Evolutionary conservation across 169 alveolate species (phyloP), one percentile per base, ranked within the genome.

Genomic region (Plasmodium coatneyi): DNA sequence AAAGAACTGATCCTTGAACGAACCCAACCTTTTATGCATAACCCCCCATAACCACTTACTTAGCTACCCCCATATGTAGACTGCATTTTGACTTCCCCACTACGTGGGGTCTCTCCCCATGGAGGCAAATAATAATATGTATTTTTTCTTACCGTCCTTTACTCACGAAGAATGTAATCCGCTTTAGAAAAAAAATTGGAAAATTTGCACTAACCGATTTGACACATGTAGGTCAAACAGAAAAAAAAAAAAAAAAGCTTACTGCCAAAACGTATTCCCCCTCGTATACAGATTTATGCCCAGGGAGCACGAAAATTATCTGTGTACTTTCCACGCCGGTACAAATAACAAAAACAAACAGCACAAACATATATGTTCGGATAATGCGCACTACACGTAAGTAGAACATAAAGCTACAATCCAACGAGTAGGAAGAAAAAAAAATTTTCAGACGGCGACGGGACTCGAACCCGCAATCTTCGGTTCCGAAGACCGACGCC

Each of bases 401-500:
- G 4, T 7, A 12, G n/a, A 34, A n/a, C n/a, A n/a, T n/a, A n/a
- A n/a, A n/a, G n/a, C n/a, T n/a, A n/a, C n/a, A n/a, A n/a, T n/a
- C 9, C 5, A 1, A 39, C 3, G 9, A 39, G 3, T 4, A 39
- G 3, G 5, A 3, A 39, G 0, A 49, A 49, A 49, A 3, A 49
- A 14, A 49, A 49, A 66, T 5, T 0, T 66, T 9, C n/a, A 66
- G 96, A 97, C 98, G 98, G 95, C 98, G 98, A 96, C 97, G 98
- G 98, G 99, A 98, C 98, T 98, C 99, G 99, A 98, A 98, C 99
- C 99, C 99, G 98, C 99, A 98, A 97, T 97, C 99, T 98, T 97
- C 98, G 98, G 99, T 96, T 98, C 99, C 99, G 99, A 96, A 98
- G 99, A 97, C 99, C 98, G 98, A 98, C 99, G 99, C 99, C 99